Base-by-base conservation (phyloP, 2,329 filamentous ascomycete species). In the Acephala macrosclerotiorum region DNA sequence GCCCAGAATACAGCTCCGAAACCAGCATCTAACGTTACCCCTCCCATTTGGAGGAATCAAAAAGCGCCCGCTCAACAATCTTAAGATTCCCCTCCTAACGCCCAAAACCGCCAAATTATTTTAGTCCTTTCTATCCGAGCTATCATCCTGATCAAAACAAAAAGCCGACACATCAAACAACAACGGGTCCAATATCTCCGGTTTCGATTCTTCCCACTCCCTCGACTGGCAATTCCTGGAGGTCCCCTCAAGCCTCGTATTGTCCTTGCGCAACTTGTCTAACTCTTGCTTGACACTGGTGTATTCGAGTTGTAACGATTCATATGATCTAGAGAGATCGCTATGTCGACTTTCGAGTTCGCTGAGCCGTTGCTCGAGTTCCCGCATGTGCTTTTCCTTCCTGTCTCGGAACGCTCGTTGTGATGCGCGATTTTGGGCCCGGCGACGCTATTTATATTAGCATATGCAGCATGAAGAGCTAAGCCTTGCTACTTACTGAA, bases 331-430 rank as follows among this genome's bases (percentile, higher is more conserved):
- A 67, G 82, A 82, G 61, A 89, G 82, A 38, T 81, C 80, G 65
- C 83, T 83, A 74, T 89, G 86, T 70, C 83, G 85, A 26, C 84
- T 81, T 67, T 83, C 83, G 58, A 87, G 78, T 20, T 85, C 82
- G 56, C 77, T 77, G 36, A 90, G 82, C 71, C 87, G 82, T 40
- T 80, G 74, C 75, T 90, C 87, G 22, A 90, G 83, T 70, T 90
- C 87, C 67, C 85, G 84, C 72, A 89, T 89, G 67, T 88, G 84
- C 75, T 89, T 87, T 73, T 90, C 86, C 72, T 89, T 89, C 61
- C 87, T 82, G 74, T 89, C 86, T 57, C 86, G 81, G 73, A 88
- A 89, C 0, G 86, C 86, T 65, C 86, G 79, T 74, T 89, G 86
- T 2, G 86, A 88, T 45, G 86, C 86, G 61, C 86, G 82, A 70